Evolutionary conservation across 1,284 basidiomycete genomes (phyloP), one percentile per base, ranked within the genome.

Genomic region (Pisolithus thermaeus): DNA sequence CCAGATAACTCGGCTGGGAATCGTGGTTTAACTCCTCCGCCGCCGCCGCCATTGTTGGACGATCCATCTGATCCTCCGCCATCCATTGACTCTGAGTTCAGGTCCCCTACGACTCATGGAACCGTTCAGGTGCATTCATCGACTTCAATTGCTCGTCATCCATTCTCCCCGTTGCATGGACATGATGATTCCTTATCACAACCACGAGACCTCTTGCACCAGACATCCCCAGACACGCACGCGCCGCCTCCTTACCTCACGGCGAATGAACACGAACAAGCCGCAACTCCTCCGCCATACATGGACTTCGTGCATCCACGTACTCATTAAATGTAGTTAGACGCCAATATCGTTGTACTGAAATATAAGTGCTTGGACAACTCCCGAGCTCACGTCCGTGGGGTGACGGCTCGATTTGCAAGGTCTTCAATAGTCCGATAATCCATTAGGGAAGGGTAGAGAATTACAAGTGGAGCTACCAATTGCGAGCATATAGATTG

Each of bases 1-100:
- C 72, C 73, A 40, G 74, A 76, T 50, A 72, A 73, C n/a, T 3
- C 47, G 14, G 38, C 61, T 37, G 56, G 64, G 27, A 62, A 58
- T 56, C 64, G 54, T 41, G 61, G 61, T 47, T 77, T 76, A 52
- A 72, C 71, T 25, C 87, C 85, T 0, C 88, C 87, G 0, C 87
- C 87, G 1, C 86, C 87, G 0, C 87, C 87, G 0, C 87, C 85
- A 37, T 78, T 83, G n/a, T 78, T 90, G 72, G 88, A 91, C 60
- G 90, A 92, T 67, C 90, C 90, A 22, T 84, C 84, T 1, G 86
- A 90, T 64, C 85, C 86, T 27, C 90, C 90, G 3, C 89, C 87
- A 14, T 84, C 82, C 3, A 90, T 92, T 62, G 84, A 90, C 65
- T 84, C 85, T 9, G 85, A 83, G 47, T 90, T 87, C 64, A 74